These are phyloP conservation scores for Phytophthora crassamura DNA, from an alignment of 352 stramenopile species.

Conservation along the genomic window DNA sequence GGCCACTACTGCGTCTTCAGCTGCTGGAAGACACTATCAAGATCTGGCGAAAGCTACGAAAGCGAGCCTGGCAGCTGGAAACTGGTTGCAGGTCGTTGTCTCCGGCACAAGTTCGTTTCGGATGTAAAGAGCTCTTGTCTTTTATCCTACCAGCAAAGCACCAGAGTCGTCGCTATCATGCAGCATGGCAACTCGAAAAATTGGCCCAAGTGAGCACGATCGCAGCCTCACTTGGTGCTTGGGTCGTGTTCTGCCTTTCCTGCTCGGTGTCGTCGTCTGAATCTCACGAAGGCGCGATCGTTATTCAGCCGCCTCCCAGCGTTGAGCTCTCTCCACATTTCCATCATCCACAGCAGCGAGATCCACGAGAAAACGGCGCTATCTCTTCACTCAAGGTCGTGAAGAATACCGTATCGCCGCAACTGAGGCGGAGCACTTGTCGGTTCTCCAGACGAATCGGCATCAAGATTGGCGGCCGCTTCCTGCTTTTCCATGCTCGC, in stretches of 20 bases:
- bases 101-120: constrained; percentile 46
- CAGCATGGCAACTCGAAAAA: constrained; percentile 20
- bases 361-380: too few relatives aligned
- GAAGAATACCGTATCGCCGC: too few relatives aligned
- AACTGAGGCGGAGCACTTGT: too few relatives aligned
- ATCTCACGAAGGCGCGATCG: too few relatives aligned
- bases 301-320: too few relatives aligned
- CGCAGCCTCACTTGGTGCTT: constrained; percentile 54
- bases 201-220: constrained; percentile 55
- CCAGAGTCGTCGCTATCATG: neutral
- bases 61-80: constrained; percentile 46
- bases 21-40: constrained; percentile 38
- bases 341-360: too few relatives aligned
- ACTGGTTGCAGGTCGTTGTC: constrained; percentile 27
- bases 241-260: constrained; percentile 47
- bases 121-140: constrained; percentile 36
- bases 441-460: constrained; percentile 32
- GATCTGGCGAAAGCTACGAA: constrained; percentile 51
- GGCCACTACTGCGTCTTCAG: constrained; percentile 63
- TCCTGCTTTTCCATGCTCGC: constrained; percentile 38
- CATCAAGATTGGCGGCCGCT: constrained; percentile 45
- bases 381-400: too few relatives aligned
- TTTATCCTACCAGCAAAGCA: constrained; percentile 19
- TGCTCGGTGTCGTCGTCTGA: constrained; percentile 23
- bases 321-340: too few relatives aligned